Conservation (phyloP, 139 green algal species). For the Tetradesmus lagerheimii region DNA sequence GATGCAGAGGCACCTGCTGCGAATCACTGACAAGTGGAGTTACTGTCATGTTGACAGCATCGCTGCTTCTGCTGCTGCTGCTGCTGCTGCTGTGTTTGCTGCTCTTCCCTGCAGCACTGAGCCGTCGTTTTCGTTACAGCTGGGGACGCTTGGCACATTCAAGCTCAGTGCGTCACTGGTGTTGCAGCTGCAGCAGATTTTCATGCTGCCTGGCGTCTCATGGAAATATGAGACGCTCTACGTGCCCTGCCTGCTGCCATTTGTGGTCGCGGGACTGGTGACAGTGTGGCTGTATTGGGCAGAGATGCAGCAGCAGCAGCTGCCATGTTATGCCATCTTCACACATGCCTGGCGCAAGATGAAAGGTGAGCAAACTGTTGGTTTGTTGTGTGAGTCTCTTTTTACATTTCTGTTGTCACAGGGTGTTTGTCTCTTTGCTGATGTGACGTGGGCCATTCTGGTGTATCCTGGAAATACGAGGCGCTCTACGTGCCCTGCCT, state of each 20-base stretch:
- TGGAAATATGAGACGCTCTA: slow-evolving; percentile 31
- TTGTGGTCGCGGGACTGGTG: slow-evolving; percentile 7
- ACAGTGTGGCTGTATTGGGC: not conserved
- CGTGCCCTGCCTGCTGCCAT: slow-evolving; percentile 9
- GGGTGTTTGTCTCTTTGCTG: too few species aligned
- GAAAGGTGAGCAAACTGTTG: not conserved
- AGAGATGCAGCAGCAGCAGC: not conserved
- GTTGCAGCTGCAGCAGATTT: slow-evolving; percentile 1
- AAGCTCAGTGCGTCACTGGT: not conserved
- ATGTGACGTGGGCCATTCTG: too few species aligned
- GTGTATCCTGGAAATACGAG: slow-evolving; percentile 12
- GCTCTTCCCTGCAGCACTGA: not conserved
- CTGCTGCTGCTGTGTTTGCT: not conserved
- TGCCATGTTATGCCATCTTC: not conserved
- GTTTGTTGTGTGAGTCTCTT: too few species aligned
- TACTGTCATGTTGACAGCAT: not conserved
- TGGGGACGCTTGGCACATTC: slow-evolving; percentile 1
- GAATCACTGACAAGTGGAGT: too few species aligned
- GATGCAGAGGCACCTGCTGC: too few species aligned
- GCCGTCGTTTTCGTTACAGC: not conserved
- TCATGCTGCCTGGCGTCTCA: not conserved
- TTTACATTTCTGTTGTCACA: too few species aligned
- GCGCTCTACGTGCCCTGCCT: not conserved
- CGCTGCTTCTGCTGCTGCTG: not conserved
- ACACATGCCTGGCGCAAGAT: not conserved